Evolutionary conservation across 768 basidiomycete species (phyloP).

Genomic region (Naganishia vishniacii): DNA sequence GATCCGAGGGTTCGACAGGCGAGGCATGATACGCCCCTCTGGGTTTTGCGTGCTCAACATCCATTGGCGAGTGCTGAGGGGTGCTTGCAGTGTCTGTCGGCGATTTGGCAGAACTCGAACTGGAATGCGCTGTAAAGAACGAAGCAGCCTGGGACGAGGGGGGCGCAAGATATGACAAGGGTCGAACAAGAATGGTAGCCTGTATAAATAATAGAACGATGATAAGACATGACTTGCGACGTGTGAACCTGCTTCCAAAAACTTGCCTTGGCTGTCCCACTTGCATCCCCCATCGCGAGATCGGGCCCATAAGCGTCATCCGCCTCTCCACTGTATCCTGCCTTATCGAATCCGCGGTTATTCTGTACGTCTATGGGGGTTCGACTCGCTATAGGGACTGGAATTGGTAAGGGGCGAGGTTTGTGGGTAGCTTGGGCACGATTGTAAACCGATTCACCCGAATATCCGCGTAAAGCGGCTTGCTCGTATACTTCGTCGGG

Average conservation of each 20-base stretch:
- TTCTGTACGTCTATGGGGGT: neutral
- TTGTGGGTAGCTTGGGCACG: neutral
- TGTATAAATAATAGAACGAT: neutral
- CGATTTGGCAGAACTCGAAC: neutral
- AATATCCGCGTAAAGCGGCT: neutral
- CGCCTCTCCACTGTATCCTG: neutral
- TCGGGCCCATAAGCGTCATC: neutral
- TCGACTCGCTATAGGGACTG: neutral
- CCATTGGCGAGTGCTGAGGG: slow-evolving; percentile 1
- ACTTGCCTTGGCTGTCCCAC: neutral
- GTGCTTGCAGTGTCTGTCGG: neutral
- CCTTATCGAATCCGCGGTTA: neutral
- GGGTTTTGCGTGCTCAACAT: neutral
- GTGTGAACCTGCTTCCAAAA: neutral
- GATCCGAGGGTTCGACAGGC: neutral
- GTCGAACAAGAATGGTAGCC: neutral
- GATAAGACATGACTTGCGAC: neutral
- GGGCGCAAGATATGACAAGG: neutral
- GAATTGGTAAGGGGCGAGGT: neutral
- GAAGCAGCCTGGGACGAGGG: slow-evolving; percentile 9
- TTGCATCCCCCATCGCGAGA: slow-evolving; percentile 10
- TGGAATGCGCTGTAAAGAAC: neutral
- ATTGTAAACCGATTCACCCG: too few species aligned
- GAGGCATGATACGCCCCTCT: neutral
- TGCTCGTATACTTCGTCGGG: neutral